phyloP scores from a whole-genome alignment of 768 basidiomycete genomes.

The Cyclocybe cylindracea region DNA sequence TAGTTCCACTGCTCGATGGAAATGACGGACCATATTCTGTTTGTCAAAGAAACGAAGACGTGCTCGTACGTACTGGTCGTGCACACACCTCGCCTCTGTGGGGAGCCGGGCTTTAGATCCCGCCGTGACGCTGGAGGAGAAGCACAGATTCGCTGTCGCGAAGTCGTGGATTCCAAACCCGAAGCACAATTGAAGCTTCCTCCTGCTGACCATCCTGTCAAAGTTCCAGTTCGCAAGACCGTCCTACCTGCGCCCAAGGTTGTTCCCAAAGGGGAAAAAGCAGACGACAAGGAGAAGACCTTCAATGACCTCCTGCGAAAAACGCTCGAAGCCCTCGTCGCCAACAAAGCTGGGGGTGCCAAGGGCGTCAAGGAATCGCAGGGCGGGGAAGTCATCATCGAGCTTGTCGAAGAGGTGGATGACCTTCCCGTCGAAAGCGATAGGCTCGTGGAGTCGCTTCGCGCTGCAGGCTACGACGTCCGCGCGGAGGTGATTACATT shows the following conservation, averaged over 20 bases:
- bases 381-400: conserved; percentile 39
- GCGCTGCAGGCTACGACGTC: conserved; percentile 54
- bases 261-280: conserved; percentile 16
- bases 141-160: conserved; percentile 74
- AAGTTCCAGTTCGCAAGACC: conserved; percentile 49
- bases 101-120: conserved; percentile 90
- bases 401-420: conserved; percentile 49
- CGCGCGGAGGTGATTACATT: conserved; percentile 30
- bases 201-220: conserved; percentile 57
- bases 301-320: conserved; percentile 38
- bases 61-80: conserved; percentile 94
- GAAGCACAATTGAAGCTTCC: conserved; percentile 36
- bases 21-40: conserved; percentile 85
- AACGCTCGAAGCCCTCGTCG: conserved; percentile 38
- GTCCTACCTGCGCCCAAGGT: conserved; percentile 42
- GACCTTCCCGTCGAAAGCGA: conserved; percentile 38
- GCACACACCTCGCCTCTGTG: conserved; percentile 92
- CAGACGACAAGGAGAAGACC: conserved; percentile 26
- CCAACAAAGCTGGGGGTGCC: conserved; percentile 17
- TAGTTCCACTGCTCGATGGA: conserved; percentile 97
- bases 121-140: conserved; percentile 66
- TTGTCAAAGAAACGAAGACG: conserved; percentile 91
- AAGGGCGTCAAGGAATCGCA: conserved; percentile 15
- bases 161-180: conserved; percentile 54
- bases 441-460: conserved; percentile 49